Base-by-base conservation (phyloP, 2,329 filamentous ascomycete genomes). In the Rhexocercosporidium sp. region DNA sequence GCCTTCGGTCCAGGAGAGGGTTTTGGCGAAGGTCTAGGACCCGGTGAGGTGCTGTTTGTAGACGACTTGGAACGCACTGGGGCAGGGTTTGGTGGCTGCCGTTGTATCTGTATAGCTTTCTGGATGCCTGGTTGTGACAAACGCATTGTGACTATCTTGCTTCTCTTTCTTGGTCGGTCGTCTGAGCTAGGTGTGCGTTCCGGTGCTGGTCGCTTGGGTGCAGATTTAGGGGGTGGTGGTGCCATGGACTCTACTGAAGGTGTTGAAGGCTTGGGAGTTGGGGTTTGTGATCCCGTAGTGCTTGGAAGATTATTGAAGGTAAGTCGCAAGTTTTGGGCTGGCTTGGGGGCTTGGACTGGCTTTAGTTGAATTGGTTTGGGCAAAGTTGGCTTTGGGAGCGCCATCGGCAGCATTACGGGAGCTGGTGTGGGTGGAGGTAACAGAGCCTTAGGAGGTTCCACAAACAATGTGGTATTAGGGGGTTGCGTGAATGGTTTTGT, bases 101-200 rank as follows among this genome's bases (percentile, higher is more conserved):
- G 63, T 41, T 70, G 37, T 59, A 77, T 76, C 18, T 66, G 34
- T 22, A 61, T 49, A 74, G 44, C 53, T 71, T 74, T 16, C 34
- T 18, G 20, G 18, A 37, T 44, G 65, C 57, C 20, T 39, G 22
- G 8, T 44, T 53, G 20, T 20, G 47, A 25, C 22, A 54, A 14
- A 44, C 11, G 25, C 22, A 67, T 54, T 34, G 57, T 67, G 39
- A 66, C 22, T n/a, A 68, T 66, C 61, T 59, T 59, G 18, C 22
- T 57, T 63, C 47, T 67, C 64, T 62, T 49, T 63, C 51, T 59
- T 31, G 61, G 61, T 4, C 49, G 61, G 25, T 63, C 61, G 25
- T 63, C 61, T 27, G 31, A 54, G 27, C 62, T 65, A n/a, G 59
- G 66, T 1, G 56, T 59, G 16, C 46, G 62, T 39, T 68, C 63